phyloP scores from a whole-genome alignment of 139 green algal species.

The Micromonas commoda region DNA sequence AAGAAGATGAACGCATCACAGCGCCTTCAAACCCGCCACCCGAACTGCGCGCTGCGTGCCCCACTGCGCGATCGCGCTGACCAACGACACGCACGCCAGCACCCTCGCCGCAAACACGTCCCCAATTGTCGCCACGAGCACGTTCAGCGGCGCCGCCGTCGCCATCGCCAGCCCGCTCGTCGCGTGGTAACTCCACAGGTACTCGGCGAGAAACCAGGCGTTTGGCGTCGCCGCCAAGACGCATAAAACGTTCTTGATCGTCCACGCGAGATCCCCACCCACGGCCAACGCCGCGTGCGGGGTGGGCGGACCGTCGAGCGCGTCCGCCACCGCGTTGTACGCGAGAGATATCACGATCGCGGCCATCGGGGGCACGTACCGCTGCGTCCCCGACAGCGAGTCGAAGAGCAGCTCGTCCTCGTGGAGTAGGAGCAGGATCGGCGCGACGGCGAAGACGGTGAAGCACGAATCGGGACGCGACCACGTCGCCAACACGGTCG shows the following conservation, averaged over 20 bases:
- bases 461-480: neutral
- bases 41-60: neutral
- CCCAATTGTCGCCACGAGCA: neutral
- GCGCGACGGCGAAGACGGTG: constrained; percentile 39
- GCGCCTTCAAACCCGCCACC: neutral
- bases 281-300: no score
- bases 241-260: neutral
- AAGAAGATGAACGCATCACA: neutral
- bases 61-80: neutral
- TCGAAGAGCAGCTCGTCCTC: constrained; percentile 19
- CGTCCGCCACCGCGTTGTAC: no score
- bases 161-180: neutral
- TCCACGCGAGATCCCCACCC: no score
- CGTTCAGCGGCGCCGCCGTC: neutral
- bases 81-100: neutral
- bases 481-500: constrained; percentile 57
- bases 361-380: constrained; percentile 1
- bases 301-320: no score
- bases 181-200: neutral
- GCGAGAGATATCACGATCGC: neutral
- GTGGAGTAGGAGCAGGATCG: constrained; percentile 46
- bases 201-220: neutral
- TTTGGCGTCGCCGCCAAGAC: neutral
- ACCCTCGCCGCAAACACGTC: neutral
- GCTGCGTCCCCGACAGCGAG: neutral